These are phyloP conservation scores for Alternaria solani DNA, from an alignment of 2,329 filamentous ascomycete genomes.

Conservation along the genomic window DNA sequence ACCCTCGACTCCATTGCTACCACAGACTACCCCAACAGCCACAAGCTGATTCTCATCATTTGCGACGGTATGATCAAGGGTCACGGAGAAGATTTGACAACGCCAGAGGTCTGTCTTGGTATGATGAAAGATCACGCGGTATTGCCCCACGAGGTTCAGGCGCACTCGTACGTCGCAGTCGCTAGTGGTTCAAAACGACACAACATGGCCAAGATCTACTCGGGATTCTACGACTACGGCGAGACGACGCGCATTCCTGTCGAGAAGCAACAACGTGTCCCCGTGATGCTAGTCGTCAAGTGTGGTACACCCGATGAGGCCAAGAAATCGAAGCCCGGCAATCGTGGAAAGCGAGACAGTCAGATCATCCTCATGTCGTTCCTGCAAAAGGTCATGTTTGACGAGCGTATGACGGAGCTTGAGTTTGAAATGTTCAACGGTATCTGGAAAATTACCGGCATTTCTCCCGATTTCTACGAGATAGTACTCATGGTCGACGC, in stretches of 20 bases:
- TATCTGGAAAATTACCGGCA: constrained; percentile 97
- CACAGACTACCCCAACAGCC: constrained; percentile 98
- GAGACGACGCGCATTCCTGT: constrained; percentile 76
- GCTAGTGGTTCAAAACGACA: constrained; percentile 95
- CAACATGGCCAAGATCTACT: constrained; percentile 99
- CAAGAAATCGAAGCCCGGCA: constrained; percentile 84
- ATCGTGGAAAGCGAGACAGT: constrained; percentile 97
- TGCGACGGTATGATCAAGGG: constrained; percentile 99
- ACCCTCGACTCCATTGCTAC: constrained; percentile 96
- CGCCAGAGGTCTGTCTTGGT: constrained; percentile 84
- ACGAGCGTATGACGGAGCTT: constrained; percentile 98
- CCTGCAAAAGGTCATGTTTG: constrained; percentile 99
- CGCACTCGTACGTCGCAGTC: constrained; percentile 96
- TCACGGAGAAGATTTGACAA: constrained; percentile 83
- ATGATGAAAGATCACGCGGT: constrained; percentile 96
- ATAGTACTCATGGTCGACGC: constrained; percentile 99
- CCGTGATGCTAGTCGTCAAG: constrained; percentile 97
- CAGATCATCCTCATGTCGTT: constrained; percentile 99
- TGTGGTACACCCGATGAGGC: constrained; percentile 91
- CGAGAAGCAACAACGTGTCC: constrained; percentile 94
- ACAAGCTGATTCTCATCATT: constrained; percentile 95
- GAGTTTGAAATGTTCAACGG: constrained; percentile 99
- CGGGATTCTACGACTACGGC: constrained; percentile 98
- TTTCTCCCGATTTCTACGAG: constrained; percentile 97
- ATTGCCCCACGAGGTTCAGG: constrained; percentile 79